phyloP scores from a whole-genome alignment of 768 basidiomycete species.

The Trametes sanguinea region DNA sequence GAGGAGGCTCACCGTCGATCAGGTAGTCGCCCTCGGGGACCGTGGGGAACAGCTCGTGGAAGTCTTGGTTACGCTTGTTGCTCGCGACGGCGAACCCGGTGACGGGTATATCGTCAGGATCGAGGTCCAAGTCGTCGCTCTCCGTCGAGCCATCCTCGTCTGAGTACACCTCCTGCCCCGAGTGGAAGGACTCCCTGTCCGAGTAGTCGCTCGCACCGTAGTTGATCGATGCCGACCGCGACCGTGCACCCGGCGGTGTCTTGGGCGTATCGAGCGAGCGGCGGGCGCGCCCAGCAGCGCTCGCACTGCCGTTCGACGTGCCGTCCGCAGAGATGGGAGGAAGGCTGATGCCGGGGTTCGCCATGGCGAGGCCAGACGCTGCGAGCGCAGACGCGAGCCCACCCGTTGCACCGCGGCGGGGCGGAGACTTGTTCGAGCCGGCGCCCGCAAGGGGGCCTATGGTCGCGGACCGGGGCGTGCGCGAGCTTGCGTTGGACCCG shows the following conservation, averaged over 20 bases:
- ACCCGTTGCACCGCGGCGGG: slow-evolving; percentile 42
- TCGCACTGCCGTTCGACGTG: background rate
- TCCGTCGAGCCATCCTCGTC: slow-evolving; percentile 33
- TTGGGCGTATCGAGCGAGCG: slow-evolving; percentile 18
- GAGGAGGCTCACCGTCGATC: slow-evolving; percentile 77
- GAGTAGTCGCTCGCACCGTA: slow-evolving; percentile 19
- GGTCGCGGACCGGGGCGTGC: slow-evolving; percentile 19
- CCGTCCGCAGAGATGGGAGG: slow-evolving; percentile 35
- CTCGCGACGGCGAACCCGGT: slow-evolving; percentile 98
- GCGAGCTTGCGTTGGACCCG: slow-evolving; percentile 12
- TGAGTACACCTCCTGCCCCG: slow-evolving; percentile 21
- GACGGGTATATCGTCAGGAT: slow-evolving; percentile 81
- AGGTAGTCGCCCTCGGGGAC: slow-evolving; percentile 96
- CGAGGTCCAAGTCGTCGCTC: slow-evolving; percentile 44
- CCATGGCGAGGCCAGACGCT: slow-evolving; percentile 67
- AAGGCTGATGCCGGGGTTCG: slow-evolving; percentile 51
- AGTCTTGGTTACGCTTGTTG: slow-evolving; percentile 91
- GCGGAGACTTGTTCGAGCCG: slow-evolving; percentile 37
- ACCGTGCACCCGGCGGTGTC: slow-evolving; percentile 18
- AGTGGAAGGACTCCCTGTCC: slow-evolving; percentile 24
- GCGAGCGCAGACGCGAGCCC: slow-evolving; percentile 71
- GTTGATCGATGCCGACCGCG: slow-evolving; percentile 26
- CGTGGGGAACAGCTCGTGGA: slow-evolving; percentile 87
- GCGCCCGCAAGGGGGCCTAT: slow-evolving; percentile 15
- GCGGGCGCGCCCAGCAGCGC: slow-evolving; percentile 11